Base-by-base conservation (phyloP, 163 green algal genomes). In the Scenedesmus sp. region DNA sequence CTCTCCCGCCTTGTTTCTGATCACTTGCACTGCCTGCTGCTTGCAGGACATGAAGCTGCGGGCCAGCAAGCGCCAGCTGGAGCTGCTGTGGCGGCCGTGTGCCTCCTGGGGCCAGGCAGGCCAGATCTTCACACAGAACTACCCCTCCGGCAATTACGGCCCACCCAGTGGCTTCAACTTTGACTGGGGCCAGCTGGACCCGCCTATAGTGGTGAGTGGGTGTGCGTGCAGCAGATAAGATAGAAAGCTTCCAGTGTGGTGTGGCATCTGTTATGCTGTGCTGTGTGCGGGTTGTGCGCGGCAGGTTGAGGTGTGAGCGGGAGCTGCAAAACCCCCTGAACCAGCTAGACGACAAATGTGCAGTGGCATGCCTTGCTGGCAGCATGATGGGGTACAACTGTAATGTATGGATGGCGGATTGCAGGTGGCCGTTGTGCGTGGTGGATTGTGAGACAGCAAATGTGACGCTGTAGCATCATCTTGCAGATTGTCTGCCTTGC, bases 91-190 rank as follows among this genome's bases (percentile, higher is more conserved):
- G 97, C 91, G 95, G 3, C 94, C 93, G 0, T 95, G 95, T 12
- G 46, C 87, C 13, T 95, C 95, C 57, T 95, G 87, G 88, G 95
- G 95, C 12, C 26, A 87, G 6, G 84, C 57, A 52, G 88, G 77
- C 16, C 77, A 91, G 88, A 85, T 97, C 23, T 98, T 98, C 93
- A 92, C 88, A 1, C 84, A 95, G 91, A 92, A 96, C 94, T 91
- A 97, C 97, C 70, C 70, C 93, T 55, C 57, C 10, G 95, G 97
- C n/a, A 97, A 98, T 87, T 99, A 99, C 90, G 94, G 95, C 2
- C 95, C 97, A 0, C 97, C 97, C 20, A 9, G 20, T 9, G 92
- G 92, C 59, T 91, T 99, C 94, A 93, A 94, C 59, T 92, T 99
- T 94, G 93, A 95, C 57, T 99, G 89, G 66, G 96, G 98, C 13